Evolutionary conservation across 768 basidiomycete species (phyloP), one percentile per base, ranked within the genome.

Genomic region (Boletus rubropictus): DNA sequence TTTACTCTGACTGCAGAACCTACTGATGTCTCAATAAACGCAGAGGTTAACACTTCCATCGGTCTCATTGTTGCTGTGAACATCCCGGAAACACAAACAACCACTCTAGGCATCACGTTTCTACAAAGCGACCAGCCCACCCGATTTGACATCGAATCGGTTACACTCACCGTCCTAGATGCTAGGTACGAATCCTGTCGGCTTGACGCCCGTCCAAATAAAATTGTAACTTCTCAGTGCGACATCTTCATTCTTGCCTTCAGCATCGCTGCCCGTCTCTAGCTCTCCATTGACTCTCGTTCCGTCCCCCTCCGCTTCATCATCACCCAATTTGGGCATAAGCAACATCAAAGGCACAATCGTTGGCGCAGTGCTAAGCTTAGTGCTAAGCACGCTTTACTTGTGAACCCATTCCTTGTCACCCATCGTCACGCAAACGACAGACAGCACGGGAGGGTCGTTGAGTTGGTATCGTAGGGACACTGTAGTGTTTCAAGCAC

Each of bases 1-100:
- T 61, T 81, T 29, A 77, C 79, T 1, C 50, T 78, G 25, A 72
- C 76, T 7, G 66, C 64, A 21, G 61, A 62, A 5, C 67, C 69
- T 0, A 41, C 51, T 15, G 66, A 73, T n/a, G 59, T 69, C 36
- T 55, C 67, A 3, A 53, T 73, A 35, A 69, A 66, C 0, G 49
- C 53, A 6, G n/a, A 55, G 18, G 65, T 79, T 39, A 69, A 78
- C 52, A 72, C 78, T 0, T 66, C 71, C 7, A 59, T 72, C 27
- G 66, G 62, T 20, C 58, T 69, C 22, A 67, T 73, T 22, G 55
- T 63, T 22, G 64, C 75, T 20, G 55, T 76, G 1, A 54, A 72
- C 34, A 66, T 81, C 14, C 63, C 59, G 0, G 70, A 71, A 49
- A 57, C 66, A 8, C 65, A 68, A 17, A 64, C 65, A 14, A 74